Evolutionary conservation across 768 basidiomycete genomes (phyloP).

Genomic region (Suillus alpinus): DNA sequence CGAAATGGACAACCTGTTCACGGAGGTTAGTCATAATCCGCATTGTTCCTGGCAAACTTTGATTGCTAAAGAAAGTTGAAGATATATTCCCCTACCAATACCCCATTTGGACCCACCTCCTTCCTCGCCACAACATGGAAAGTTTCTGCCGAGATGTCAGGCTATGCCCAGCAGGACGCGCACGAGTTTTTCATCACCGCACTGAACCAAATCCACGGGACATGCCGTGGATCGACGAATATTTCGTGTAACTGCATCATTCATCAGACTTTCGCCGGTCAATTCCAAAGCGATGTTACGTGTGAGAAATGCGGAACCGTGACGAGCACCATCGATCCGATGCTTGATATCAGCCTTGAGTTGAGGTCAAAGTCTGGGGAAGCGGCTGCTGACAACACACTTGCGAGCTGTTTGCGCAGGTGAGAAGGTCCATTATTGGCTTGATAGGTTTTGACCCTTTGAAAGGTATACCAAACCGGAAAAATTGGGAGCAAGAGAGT

Average conservation of each 20-base stretch:
- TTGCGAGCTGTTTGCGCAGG: conserved; percentile 76
- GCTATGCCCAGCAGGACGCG: conserved; percentile 93
- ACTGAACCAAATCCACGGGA: conserved; percentile 84
- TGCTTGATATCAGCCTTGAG: conserved; percentile 89
- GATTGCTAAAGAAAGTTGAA: conserved; percentile 18
- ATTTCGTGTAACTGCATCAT: conserved; percentile 87
- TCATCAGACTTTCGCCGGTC: conserved; percentile 86
- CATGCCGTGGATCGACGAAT: conserved; percentile 70
- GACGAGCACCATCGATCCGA: conserved; percentile 81
- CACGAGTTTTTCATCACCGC: conserved; percentile 85
- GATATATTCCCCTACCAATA: conserved; percentile 55
- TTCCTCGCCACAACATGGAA: conserved; percentile 86
- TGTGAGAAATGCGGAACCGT: conserved; percentile 83
- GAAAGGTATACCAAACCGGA: conserved; percentile 82
- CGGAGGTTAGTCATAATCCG: conserved; percentile 47
- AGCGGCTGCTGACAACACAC: conserved; percentile 54
- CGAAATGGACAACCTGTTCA: conserved; percentile 87
- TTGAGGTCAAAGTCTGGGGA: conserved; percentile 56
- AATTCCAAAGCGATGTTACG: conserved; percentile 83
- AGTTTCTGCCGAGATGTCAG: conserved; percentile 73
- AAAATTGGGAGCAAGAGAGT: conserved; percentile 77
- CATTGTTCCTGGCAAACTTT: too few species aligned
- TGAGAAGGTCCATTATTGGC: conserved; percentile 26
- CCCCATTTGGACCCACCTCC: conserved; percentile 76
- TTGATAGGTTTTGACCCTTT: conserved; percentile 2